A percentile compares a stretch with the other conserved stretches of the same genome.
These are phyloP conservation scores for Kurtzmaniella quercitrusa DNA, from an alignment of 1,139 yeast genomes.

Conservation along the genomic window DNA sequence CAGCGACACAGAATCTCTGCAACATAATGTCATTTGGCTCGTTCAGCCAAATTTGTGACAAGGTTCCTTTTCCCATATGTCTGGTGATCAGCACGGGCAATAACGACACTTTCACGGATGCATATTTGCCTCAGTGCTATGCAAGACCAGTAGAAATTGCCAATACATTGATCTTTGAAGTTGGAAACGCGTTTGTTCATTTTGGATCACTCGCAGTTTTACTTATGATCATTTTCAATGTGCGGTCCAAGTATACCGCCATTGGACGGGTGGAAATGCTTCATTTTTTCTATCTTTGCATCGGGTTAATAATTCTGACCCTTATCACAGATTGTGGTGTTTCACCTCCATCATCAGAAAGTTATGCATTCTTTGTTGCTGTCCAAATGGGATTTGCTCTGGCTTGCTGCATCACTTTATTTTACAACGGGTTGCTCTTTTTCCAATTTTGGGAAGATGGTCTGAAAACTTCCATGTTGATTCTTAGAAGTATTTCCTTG, in stretches of 20 bases:
- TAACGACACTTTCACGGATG: slow-evolving; percentile 35
- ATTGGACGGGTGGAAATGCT: slow-evolving; percentile 88
- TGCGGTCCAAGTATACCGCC: slow-evolving; percentile 84
- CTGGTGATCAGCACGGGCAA: slow-evolving; percentile 49
- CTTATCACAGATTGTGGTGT: slow-evolving; percentile 90
- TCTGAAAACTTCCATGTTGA: slow-evolving; percentile 58
- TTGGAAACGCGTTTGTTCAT: slow-evolving; percentile 87
- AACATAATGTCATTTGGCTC: slow-evolving; percentile 37
- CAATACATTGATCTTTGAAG: slow-evolving; percentile 84
- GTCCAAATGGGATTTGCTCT: slow-evolving; percentile 73
- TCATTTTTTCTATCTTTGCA: slow-evolving; percentile 59
- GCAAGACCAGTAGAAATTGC: slow-evolving; percentile 84
- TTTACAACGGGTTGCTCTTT: slow-evolving; percentile 74
- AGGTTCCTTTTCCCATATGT: slow-evolving; percentile 77
- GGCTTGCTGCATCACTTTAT: slow-evolving; percentile 63
- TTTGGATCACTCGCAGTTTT: slow-evolving; percentile 66
- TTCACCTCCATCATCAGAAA: slow-evolving; percentile 72
- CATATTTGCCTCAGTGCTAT: slow-evolving; percentile 74
- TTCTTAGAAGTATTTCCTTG: slow-evolving; percentile 45
- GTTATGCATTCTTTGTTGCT: slow-evolving; percentile 81
- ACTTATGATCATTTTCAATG: slow-evolving; percentile 71
- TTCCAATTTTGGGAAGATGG: slow-evolving; percentile 96
- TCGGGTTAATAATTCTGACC: slow-evolving; percentile 57
- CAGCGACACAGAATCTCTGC: slow-evolving; percentile 3
- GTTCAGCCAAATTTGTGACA: slow-evolving; percentile 62